Conservation (phyloP, 345 rosid genomes). For the Dipteronia dyeriana region DNA sequence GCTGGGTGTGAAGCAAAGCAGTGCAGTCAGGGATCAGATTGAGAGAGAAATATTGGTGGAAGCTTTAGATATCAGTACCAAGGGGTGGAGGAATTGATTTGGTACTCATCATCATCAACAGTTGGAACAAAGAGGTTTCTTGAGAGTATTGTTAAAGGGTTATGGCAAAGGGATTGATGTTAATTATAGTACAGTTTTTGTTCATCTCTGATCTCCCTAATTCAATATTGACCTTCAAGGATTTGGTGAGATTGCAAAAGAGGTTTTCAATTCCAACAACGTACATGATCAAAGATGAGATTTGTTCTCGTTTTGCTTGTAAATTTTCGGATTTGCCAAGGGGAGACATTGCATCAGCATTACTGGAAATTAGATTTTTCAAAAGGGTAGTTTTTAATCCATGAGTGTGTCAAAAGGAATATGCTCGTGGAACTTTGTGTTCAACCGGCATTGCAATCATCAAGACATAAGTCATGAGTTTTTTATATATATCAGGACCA, state of each 20-base stretch:
- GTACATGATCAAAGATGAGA: not conserved
- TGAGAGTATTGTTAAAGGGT: not conserved
- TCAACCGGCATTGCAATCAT: not conserved
- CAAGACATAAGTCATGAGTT: conserved; percentile 13
- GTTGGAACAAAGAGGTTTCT: not conserved
- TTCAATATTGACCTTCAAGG: not conserved
- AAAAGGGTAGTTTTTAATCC: not conserved
- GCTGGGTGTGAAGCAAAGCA: conserved; percentile 16
- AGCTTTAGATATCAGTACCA: not conserved
- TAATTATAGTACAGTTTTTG: not conserved
- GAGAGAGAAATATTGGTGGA: not conserved
- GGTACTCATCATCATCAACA: not conserved
- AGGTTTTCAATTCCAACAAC: not conserved
- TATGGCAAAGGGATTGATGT: conserved; percentile 7
- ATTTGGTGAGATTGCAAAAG: not conserved
- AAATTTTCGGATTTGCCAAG: not conserved
- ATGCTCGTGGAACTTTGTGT: not conserved
- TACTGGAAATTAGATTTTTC: not conserved
- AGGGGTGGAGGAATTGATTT: not conserved
- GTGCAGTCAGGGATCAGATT: conserved; percentile 23
- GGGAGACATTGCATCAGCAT: not conserved
- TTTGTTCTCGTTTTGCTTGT: conserved; percentile 13
- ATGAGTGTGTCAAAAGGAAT: conserved; percentile 20
- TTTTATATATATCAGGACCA: conserved; percentile 4
- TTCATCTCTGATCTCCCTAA: conserved; percentile 7